Evolutionary conservation across 352 stramenopile genomes (phyloP), one percentile per base, ranked within the genome.

Genomic region (Aphanomyces stellatus): DNA sequence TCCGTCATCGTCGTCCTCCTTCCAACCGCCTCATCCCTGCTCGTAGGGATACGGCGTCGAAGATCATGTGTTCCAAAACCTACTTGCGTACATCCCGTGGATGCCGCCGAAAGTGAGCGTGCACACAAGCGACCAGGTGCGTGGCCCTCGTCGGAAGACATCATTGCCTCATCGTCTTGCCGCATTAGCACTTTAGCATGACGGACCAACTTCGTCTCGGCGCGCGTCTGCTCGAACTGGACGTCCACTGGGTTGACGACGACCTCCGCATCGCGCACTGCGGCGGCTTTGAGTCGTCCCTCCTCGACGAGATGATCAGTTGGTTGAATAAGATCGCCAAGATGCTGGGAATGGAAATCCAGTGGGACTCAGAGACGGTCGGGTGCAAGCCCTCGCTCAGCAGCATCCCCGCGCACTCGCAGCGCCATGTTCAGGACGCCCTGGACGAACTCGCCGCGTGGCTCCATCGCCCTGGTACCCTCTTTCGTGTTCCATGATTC

Each of bases 201-300:
- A 87, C 82, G 19, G 87, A 95, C 51, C 85, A 93, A 71, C 71
- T 95, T 46, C 78, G 85, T 43, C 73, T 95, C 30, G 87, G 86
- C 5, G 83, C 78, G 13, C 77, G 87, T 3, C 87, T 91, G 33
- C 72, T 95, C 49, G 87, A 95, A 71, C 60, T 92, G 17, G 87
- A 95, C 43, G 77, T 88, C 40, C 87, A 95, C 73, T 95, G 85
- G 72, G 90, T 90, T 48, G 74, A 74, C 61, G 73, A 72, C 0
- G 71, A 76, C 49, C 66, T 93, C n/a, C 79, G 70, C n/a, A 88
- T 82, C 31, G 85, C 76, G 15, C 87, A 95, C 71, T 95, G 87
- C 72, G 85, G 80, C 11, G 76, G 71, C 34, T 84, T 85, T 11
- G 71, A 74, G 56, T 87, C 74, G 19, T 64, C 72, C 4, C 56